A percentile compares a stretch with the other conserved stretches of the same genome.
phyloP scores from a whole-genome alignment of 2,329 filamentous ascomycete genomes.

The Penicillium brevicompactum region DNA sequence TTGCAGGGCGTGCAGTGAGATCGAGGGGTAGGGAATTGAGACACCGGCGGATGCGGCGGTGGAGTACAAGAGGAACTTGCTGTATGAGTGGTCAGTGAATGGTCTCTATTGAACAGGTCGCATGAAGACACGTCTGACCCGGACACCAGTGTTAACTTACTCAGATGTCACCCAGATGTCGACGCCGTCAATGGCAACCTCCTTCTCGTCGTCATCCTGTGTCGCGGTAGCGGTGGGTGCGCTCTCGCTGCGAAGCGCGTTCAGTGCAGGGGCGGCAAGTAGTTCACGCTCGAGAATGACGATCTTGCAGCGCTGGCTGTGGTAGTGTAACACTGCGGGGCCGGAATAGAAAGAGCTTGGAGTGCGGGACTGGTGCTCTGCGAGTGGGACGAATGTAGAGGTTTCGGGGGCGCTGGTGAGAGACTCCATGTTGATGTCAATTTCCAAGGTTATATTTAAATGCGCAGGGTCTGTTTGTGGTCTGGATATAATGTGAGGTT shows the following conservation, averaged over 20 bases:
- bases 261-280: slow-evolving; percentile 35
- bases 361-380: slow-evolving; percentile 51
- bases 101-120: neutral
- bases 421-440: slow-evolving; percentile 42
- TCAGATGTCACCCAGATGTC: slow-evolving; percentile 53
- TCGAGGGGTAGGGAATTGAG: slow-evolving; percentile 51
- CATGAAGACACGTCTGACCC: no score
- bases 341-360: slow-evolving; percentile 51
- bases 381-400: slow-evolving; percentile 46
- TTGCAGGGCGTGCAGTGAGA: slow-evolving; percentile 53
- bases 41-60: slow-evolving; percentile 38
- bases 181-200: slow-evolving; percentile 42
- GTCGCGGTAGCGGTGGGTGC: slow-evolving; percentile 16
- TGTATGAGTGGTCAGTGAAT: slow-evolving; percentile 18
- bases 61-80: slow-evolving; percentile 49
- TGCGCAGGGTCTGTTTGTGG: neutral
- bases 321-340: slow-evolving; percentile 50
- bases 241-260: slow-evolving; percentile 27
- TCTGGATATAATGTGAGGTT: neutral
- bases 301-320: slow-evolving; percentile 48
- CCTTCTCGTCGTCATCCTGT: slow-evolving; percentile 27
- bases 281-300: slow-evolving; percentile 46
- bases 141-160: slow-evolving; percentile 30
- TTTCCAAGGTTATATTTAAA: neutral
- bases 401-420: slow-evolving; percentile 41